Base-by-base conservation (phyloP, 352 stramenopile genomes). In the Phytophthora constricta region DNA sequence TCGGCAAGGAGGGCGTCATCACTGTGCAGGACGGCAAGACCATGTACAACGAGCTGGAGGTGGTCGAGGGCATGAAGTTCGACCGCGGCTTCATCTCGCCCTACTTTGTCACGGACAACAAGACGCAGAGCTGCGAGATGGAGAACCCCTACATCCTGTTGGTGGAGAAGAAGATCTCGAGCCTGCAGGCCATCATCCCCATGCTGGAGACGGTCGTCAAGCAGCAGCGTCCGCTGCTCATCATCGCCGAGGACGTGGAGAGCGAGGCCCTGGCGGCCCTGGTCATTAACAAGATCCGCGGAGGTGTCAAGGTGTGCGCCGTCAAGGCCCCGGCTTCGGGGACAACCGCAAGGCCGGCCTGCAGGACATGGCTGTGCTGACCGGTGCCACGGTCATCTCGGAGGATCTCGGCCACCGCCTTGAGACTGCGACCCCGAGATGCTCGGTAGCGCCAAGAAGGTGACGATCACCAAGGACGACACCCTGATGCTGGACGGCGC, bases 11-110 rank as follows among this genome's bases (percentile, higher is more conserved):
- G 68, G 98, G 98, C 58, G 96, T 99, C 26, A 99, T 98, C 81
- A 98, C 95, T 17, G 92, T 98, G 31, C 96, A 99, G 86, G 98
- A 99, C 81, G 98, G 98, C 64, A 99, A 99, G 91, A 99, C 98
- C 25, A 79, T 99, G 52, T 96, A 98, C 68, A 99, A 99, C 87
- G 98, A 99, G 84, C 86, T 99, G 25, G 98, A 99, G 77, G 97
- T 99, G 48, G 98, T 99, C 8, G 98, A 99, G 73, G 98, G 98
- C 64, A 99, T 99, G 98, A 99, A 99, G 77, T 99, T 99, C 72
- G 98, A 99, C 81, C 94, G 98, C 47, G 98, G 98, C 47, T 99
- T 96, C 87, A 99, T 99, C 80, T 99, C 96, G 77, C 98, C 98
- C 8, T 99, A 99, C 84, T 99, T 99, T 65, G 97, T 99, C 67